Base-by-base conservation (phyloP, 805 yeast species). In the Spathaspora hagerdaliae region DNA sequence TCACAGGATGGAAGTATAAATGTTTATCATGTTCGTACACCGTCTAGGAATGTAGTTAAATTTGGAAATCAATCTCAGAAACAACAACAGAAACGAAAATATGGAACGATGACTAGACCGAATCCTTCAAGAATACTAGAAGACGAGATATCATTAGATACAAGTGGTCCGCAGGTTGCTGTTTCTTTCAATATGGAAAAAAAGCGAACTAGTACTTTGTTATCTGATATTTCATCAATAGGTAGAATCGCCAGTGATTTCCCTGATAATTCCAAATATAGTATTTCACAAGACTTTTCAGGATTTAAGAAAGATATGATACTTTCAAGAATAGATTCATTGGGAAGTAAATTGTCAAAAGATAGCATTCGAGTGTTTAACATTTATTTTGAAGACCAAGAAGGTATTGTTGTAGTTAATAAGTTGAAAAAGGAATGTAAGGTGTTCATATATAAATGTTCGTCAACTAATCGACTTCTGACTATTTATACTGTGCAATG, bases 231-330 rank as follows among this genome's bases (percentile, higher is more conserved):
- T 0, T 64, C 82, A 1, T 64, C 77, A 4, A 68, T 74, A 42
- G 77, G 73, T 9, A 57, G 77, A 47, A 70, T 71, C 75, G 71
- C 71, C 6, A 63, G 72, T 5, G 76, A 67, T 36, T 47, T 64
- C 19, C 63, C 65, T 3, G 69, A 64, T 14, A 48, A 51, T 3
- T 35, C 57, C 11, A 65, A 61, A 33, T 50, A 47, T 36, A 55
- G 38, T 41, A 9, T 42, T 44, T 12, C 47, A 49, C 11, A 44
- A 59, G 46, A 80, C 72, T 50, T 62, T 6, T 58, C 67, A 6
- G 51, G 59, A 5, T 59, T 79, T 19, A 66, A 81, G 35, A 87
- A 85, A 53, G 96, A 88, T 59, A 74, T 84, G 55, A 82, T 84
- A n/a, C 65, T 87, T 48, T 80, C 90, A 0, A 78, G 76, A 55